A percentile compares a stretch with the other conserved stretches of the same genome.
Evolutionary conservation across 2,329 filamentous ascomycete genomes (phyloP).

Genomic region (Berkeleyomyces basicola): DNA sequence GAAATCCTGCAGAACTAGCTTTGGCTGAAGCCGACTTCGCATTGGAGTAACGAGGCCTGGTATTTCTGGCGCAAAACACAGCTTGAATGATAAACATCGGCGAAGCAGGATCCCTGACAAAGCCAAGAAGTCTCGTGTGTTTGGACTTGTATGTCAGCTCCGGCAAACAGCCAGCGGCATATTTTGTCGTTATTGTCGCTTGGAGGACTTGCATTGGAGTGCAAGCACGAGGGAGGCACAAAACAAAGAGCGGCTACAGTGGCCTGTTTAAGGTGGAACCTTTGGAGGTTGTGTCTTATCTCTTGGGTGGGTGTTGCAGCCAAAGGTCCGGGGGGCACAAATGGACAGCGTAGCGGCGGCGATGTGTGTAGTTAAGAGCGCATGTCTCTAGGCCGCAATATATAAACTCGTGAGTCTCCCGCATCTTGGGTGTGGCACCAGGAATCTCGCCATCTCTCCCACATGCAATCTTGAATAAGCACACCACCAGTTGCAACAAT

Average conservation of each 20-base stretch:
- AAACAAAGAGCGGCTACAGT: background rate
- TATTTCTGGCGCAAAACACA: too few relatives aligned
- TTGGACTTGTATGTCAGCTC: too few relatives aligned
- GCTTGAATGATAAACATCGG: too few relatives aligned
- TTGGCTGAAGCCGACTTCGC: background rate
- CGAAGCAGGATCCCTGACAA: too few relatives aligned
- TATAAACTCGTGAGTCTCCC: background rate
- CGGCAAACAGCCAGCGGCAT: too few relatives aligned
- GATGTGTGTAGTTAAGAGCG: background rate
- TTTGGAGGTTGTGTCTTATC: background rate
- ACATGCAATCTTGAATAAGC: background rate
- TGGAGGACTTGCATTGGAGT: too few relatives aligned
- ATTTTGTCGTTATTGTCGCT: too few relatives aligned
- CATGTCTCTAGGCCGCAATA: background rate
- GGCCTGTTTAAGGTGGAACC: background rate
- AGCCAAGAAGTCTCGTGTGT: too few relatives aligned
- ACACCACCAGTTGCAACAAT: background rate
- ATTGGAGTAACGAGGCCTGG: background rate
- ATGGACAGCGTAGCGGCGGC: background rate
- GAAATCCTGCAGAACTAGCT: background rate
- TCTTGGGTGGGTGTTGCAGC: background rate
- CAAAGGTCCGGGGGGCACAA: background rate
- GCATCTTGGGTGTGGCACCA: background rate
- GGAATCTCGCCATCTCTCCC: background rate
- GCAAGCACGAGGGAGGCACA: background rate